Evolutionary conservation across 2,329 filamentous ascomycete species (phyloP).

Genomic region (Cytospora leucostoma): DNA sequence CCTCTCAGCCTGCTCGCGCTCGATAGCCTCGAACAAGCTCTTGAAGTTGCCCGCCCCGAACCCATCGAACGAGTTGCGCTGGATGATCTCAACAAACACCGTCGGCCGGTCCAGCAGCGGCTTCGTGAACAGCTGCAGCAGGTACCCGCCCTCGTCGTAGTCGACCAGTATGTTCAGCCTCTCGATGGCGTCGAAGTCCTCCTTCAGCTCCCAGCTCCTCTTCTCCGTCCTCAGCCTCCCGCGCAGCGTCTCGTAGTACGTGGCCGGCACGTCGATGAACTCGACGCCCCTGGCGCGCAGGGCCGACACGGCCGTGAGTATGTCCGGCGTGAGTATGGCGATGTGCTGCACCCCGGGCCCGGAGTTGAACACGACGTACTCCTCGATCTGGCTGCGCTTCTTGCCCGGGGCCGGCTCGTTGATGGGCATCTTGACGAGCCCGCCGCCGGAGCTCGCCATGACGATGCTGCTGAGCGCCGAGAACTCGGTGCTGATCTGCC

Average conservation of each 20-base stretch:
- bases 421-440: slow-evolving; percentile 95
- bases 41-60: slow-evolving; percentile 97
- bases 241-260: slow-evolving; percentile 81
- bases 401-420: slow-evolving; percentile 92
- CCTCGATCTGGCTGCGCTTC: slow-evolving; percentile 92
- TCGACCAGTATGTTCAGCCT: slow-evolving; percentile 87
- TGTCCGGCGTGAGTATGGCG: slow-evolving; percentile 78
- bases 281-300: slow-evolving; percentile 86
- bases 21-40: slow-evolving; percentile 91
- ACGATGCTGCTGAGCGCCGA: slow-evolving; percentile 86
- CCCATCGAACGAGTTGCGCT: slow-evolving; percentile 84
- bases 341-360: slow-evolving; percentile 93
- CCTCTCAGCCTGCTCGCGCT: slow-evolving; percentile 83
- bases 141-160: slow-evolving; percentile 89
- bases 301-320: slow-evolving; percentile 74
- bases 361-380: slow-evolving; percentile 87
- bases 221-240: slow-evolving; percentile 67
- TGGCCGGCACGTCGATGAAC: slow-evolving; percentile 86
- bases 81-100: slow-evolving; percentile 95
- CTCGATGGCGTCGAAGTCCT: slow-evolving; percentile 78
- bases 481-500: slow-evolving; percentile 89
- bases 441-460: slow-evolving; percentile 75
- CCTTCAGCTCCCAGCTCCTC: slow-evolving; percentile 65
- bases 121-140: slow-evolving; percentile 77
- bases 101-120: slow-evolving; percentile 93